Conservation (phyloP, 331 rosid genomes). For the Spiraea crenata region DNA sequence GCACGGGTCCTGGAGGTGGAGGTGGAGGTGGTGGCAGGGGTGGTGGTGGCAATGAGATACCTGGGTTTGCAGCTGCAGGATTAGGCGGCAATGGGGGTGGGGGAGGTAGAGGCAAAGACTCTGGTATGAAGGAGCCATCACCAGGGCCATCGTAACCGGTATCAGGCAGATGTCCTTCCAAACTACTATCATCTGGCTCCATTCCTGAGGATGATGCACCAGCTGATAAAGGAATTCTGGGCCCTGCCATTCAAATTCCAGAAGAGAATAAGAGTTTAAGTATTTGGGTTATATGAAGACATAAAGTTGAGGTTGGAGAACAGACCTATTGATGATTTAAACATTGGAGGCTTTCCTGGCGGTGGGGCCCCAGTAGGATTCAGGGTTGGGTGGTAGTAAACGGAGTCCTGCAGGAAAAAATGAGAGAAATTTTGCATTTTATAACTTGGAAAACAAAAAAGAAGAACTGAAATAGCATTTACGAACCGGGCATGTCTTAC, state of each 20-base stretch:
- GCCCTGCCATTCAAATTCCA: slow-evolving; percentile 58
- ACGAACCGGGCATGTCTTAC: slow-evolving; percentile 42
- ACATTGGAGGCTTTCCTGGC: slow-evolving; percentile 99
- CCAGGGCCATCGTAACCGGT: slow-evolving; percentile 38
- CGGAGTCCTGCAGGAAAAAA: slow-evolving; percentile 73
- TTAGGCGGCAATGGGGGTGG: slow-evolving; percentile 96
- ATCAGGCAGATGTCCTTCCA: slow-evolving; percentile 67
- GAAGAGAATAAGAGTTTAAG: slow-evolving; percentile 15
- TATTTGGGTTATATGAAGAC: neutral
- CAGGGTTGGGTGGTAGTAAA: slow-evolving; percentile 85
- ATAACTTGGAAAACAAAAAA: slow-evolving; percentile 3
- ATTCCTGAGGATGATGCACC: slow-evolving; percentile 65
- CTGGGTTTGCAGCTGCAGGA: slow-evolving; percentile 53
- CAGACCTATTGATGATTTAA: slow-evolving; percentile 83
- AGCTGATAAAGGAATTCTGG: slow-evolving; percentile 83
- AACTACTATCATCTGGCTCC: slow-evolving; percentile 61
- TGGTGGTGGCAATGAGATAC: slow-evolving; percentile 66
- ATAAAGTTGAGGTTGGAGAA: neutral
- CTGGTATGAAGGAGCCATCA: slow-evolving; percentile 64
- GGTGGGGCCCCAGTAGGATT: slow-evolving; percentile 99
- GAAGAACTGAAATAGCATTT: slow-evolving; percentile 12
- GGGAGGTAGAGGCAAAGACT: slow-evolving; percentile 87
- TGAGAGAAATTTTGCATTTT: neutral
- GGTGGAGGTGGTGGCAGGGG: slow-evolving; percentile 98
- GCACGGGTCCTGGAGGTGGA: slow-evolving; percentile 97